Conservation (phyloP, 164 flowering plant genomes). For the Liquidambar formosana region DNA sequence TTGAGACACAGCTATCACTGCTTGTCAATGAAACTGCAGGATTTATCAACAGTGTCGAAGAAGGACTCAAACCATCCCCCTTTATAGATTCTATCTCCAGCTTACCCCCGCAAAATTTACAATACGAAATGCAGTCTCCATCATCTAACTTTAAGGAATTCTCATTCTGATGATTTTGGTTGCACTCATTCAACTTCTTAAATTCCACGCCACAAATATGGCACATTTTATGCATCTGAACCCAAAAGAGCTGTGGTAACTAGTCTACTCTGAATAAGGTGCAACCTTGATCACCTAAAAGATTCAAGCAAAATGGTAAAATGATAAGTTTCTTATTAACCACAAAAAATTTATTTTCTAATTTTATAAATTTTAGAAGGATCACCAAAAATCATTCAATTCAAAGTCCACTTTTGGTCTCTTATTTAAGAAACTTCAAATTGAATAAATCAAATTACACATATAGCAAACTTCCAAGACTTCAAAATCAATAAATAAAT, state of each 20-base stretch:
- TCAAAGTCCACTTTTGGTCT: background rate
- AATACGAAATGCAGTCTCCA: constrained; percentile 20
- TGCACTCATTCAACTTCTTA: constrained; percentile 12
- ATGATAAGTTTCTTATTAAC: background rate
- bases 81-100: constrained; percentile 25
- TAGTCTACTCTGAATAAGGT: background rate
- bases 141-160: constrained; percentile 14
- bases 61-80: constrained; percentile 28
- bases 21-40: constrained; percentile 54
- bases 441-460: background rate
- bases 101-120: constrained; percentile 41
- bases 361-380: too few relatives aligned
- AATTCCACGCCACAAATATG: constrained; percentile 33
- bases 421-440: background rate
- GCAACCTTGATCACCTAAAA: constrained; percentile 10
- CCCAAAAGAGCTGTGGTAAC: constrained; percentile 4
- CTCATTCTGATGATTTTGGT: constrained; percentile 13
- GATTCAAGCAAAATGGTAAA: constrained; percentile 8
- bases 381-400: background rate
- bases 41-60: constrained; percentile 38
- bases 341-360: background rate
- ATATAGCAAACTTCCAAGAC: background rate
- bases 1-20: constrained; percentile 53
- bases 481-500: background rate
- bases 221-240: constrained; percentile 43